Conservation (phyloP, 2,329 filamentous ascomycete species). For the Microsporum canis region DNA sequence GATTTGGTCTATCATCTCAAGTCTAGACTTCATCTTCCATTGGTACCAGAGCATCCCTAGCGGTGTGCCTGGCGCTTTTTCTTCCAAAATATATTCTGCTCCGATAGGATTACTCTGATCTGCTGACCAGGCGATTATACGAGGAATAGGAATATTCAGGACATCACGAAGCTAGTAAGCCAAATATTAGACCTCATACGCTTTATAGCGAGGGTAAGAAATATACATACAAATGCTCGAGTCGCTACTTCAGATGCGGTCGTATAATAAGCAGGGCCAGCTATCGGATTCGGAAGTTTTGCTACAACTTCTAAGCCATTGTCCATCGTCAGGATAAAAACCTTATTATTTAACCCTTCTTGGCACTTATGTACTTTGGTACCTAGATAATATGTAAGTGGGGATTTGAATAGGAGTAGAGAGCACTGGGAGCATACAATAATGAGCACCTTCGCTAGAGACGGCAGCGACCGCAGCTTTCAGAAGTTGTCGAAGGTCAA, state of each 20-base stretch:
- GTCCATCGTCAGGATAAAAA: constrained; percentile 25
- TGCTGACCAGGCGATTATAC: constrained; percentile 9
- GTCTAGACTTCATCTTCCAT: constrained; percentile 14
- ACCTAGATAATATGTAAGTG: constrained; percentile 20
- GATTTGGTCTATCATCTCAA: constrained; percentile 8
- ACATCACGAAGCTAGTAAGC: constrained; percentile 9
- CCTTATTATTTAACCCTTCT: constrained; percentile 25
- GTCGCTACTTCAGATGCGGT: constrained; percentile 21
- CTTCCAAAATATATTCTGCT: constrained; percentile 19
- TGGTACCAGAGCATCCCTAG: constrained; percentile 6
- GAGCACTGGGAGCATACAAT: constrained; percentile 21
- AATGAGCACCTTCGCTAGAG: constrained; percentile 24
- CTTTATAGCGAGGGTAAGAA: background rate
- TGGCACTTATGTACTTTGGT: constrained; percentile 22
- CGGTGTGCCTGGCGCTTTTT: constrained; percentile 16
- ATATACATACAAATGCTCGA: constrained; percentile 17
- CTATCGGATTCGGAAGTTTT: constrained; percentile 22
- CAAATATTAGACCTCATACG: background rate
- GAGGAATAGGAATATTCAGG: constrained; percentile 14
- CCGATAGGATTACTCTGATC: constrained; percentile 12
- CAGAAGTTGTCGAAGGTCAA: too few species aligned
- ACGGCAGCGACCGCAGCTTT: constrained; percentile 17
- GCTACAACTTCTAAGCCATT: constrained; percentile 20
- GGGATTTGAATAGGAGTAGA: background rate
- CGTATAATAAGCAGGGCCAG: constrained; percentile 13